Conservation (phyloP, 768 basidiomycete genomes). For the Suillus decipiens region DNA sequence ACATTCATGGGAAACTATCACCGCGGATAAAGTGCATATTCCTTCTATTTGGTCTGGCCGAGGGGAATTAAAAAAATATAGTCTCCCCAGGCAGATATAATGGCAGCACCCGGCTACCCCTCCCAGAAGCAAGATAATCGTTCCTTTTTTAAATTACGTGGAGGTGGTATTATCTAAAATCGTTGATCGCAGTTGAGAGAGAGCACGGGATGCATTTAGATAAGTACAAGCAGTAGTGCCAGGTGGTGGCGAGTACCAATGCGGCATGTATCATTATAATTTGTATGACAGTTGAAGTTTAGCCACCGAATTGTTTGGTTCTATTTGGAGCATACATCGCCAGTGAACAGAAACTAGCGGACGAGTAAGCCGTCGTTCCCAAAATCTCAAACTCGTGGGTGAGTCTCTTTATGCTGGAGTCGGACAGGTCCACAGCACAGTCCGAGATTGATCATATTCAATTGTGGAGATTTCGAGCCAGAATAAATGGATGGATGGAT, state of each 20-base stretch:
- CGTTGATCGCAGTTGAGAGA: background rate
- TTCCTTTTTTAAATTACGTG: background rate
- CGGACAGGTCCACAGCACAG: constrained; percentile 12
- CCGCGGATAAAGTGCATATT: background rate
- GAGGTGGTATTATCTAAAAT: background rate
- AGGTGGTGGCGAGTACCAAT: background rate
- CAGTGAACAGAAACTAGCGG: constrained; percentile 7
- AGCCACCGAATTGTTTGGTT: constrained; percentile 4
- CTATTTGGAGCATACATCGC: background rate
- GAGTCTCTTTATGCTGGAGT: constrained; percentile 23
- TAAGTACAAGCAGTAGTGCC: background rate
- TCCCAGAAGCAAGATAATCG: background rate
- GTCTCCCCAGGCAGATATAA: background rate
- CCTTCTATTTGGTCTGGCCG: background rate
- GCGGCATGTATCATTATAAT: too few species aligned
- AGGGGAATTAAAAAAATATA: background rate
- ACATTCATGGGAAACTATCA: background rate
- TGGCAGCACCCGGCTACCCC: too few species aligned
- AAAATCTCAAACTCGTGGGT: constrained; percentile 60
- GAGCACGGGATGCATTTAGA: background rate
- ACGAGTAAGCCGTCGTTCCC: constrained; percentile 41
- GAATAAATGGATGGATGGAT: constrained; percentile 25
- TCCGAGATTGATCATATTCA: background rate
- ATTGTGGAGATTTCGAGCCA: constrained; percentile 7
- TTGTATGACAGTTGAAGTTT: too few species aligned